These are phyloP conservation scores for Rubus parviflorus DNA, from an alignment of 306 rosid species.

Conservation along the genomic window DNA sequence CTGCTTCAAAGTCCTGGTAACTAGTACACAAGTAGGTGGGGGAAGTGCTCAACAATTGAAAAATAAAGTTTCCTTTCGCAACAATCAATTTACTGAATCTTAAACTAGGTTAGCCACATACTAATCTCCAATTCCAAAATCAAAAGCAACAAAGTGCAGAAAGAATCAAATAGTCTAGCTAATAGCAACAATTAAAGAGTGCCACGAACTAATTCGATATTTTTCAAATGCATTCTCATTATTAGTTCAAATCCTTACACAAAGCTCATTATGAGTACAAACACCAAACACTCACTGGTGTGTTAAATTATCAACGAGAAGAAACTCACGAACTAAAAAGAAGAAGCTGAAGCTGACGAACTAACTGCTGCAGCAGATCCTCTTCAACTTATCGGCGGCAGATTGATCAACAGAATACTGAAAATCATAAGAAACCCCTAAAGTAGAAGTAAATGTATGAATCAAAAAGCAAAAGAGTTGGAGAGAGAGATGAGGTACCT, in stretches of 20 bases:
- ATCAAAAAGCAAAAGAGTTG: background rate
- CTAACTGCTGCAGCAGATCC: constrained; percentile 29
- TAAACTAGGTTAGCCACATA: no score
- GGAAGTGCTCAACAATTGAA: no score
- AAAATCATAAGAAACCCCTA: background rate
- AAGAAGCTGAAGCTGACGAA: constrained; percentile 16
- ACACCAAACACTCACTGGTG: no score
- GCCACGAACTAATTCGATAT: background rate
- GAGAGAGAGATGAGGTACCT: constrained; percentile 37
- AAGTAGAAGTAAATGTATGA: no score
- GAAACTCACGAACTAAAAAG: background rate
- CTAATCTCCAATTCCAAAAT: no score
- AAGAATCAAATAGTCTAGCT: background rate
- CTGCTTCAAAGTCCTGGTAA: no score
- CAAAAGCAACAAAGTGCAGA: background rate
- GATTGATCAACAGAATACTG: constrained; percentile 77
- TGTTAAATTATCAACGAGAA: background rate
- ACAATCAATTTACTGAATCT: no score
- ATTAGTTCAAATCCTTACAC: background rate
- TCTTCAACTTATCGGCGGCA: constrained; percentile 61
- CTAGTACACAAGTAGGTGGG: no score
- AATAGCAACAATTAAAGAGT: background rate
- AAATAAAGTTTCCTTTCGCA: no score
- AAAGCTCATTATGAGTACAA: no score
- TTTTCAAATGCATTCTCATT: background rate